These are phyloP conservation scores for Puccinia hordei DNA, from an alignment of 1,284 basidiomycete species.

Conservation along the genomic window DNA sequence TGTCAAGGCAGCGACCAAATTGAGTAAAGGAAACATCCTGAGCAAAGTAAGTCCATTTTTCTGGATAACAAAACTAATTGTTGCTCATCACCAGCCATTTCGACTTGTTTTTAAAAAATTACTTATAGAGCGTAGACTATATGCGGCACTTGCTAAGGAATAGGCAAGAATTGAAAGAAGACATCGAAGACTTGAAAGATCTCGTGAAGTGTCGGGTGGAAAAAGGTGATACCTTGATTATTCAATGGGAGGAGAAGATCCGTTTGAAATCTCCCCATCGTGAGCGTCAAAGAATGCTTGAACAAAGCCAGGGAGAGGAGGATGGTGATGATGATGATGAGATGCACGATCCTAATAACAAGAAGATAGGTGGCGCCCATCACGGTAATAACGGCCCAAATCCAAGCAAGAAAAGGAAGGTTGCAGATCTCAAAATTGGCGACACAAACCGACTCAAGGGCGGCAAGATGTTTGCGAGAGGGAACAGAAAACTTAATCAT, in stretches of 20 bases:
- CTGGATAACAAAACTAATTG: not conserved
- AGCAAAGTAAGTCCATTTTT: slow-evolving; percentile 51
- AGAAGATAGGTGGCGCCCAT: not conserved
- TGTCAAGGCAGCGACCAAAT: slow-evolving; percentile 54
- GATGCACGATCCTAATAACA: slow-evolving; percentile 20
- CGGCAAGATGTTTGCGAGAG: not conserved
- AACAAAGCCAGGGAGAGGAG: slow-evolving; percentile 51
- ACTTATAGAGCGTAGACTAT: slow-evolving; percentile 53
- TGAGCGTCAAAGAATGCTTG: slow-evolving; percentile 51
- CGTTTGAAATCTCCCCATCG: slow-evolving; percentile 48
- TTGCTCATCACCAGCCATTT: not conserved
- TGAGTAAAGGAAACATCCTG: slow-evolving; percentile 55
- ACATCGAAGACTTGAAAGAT: slow-evolving; percentile 54
- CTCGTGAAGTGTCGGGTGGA: slow-evolving; percentile 53
- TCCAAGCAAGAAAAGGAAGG: slow-evolving; percentile 39
- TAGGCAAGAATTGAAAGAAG: slow-evolving; percentile 52
- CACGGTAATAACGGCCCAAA: slow-evolving; percentile 1
- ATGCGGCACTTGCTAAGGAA: slow-evolving; percentile 53
- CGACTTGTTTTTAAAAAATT: not conserved
- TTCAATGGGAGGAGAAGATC: slow-evolving; percentile 52
- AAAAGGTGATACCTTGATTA: slow-evolving; percentile 52
- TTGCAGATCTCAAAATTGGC: slow-evolving; percentile 15
- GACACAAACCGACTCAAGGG: slow-evolving; percentile 3
- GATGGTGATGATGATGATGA: slow-evolving; percentile 53
- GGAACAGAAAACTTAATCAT: not conserved